These are phyloP conservation scores for Salix udensis DNA, from an alignment of 345 rosid species.

Conservation along the genomic window DNA sequence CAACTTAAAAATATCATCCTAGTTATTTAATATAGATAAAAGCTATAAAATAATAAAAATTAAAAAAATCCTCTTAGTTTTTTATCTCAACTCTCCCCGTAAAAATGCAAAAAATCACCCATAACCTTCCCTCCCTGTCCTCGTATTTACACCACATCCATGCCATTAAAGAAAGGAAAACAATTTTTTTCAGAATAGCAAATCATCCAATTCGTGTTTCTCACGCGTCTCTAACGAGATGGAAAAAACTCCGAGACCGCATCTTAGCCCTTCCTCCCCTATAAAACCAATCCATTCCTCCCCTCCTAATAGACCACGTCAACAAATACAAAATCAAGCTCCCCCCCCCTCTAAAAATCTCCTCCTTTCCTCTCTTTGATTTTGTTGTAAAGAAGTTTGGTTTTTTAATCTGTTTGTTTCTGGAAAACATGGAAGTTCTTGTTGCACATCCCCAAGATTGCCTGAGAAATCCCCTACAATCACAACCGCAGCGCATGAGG, in stretches of 20 bases:
- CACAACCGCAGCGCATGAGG: conserved; percentile 22
- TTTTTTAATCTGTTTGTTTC: background rate
- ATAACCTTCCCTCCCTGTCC: too few relatives aligned
- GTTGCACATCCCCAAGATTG: conserved; percentile 55
- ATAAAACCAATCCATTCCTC: background rate
- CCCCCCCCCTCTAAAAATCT: background rate
- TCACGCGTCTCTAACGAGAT: background rate
- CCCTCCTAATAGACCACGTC: accelerated
- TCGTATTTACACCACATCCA: too few relatives aligned
- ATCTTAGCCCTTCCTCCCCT: background rate
- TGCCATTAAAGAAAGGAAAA: too few relatives aligned
- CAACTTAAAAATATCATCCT: too few relatives aligned
- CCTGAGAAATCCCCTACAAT: conserved; percentile 28
- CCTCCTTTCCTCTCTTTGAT: background rate
- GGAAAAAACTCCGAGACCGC: background rate
- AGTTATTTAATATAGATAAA: too few relatives aligned
- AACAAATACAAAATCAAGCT: background rate
- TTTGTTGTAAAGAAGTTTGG: background rate
- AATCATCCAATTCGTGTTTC: background rate
- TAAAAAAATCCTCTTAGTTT: too few relatives aligned
- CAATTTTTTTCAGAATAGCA: too few relatives aligned
- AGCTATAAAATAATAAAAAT: too few relatives aligned
- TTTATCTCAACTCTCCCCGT: too few relatives aligned
- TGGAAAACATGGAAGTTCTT: conserved; percentile 55
- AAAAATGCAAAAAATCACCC: too few relatives aligned